Percentiles rank a stretch among this genome's conserved stretches.
Evolutionary conservation across 768 basidiomycete species (phyloP).

Genomic region (Rhodotorula taiwanensis): DNA sequence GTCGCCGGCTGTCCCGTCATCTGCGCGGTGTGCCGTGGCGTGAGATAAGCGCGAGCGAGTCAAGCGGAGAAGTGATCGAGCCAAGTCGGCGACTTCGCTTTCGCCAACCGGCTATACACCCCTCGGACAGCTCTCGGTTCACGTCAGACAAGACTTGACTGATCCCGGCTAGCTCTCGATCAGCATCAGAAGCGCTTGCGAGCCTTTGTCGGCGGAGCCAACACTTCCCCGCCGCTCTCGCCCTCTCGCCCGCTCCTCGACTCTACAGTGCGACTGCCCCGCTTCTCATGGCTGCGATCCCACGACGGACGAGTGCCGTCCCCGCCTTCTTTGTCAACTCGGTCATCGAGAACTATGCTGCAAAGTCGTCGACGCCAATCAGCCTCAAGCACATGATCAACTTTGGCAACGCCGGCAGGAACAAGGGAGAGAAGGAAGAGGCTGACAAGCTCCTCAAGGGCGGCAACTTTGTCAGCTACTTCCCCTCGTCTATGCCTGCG

Average conservation of each 20-base stretch:
- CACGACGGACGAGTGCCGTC: constrained; percentile 12
- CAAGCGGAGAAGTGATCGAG: background rate
- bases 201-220: too few relatives aligned
- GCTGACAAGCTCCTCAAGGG: constrained; percentile 37
- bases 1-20: constrained; percentile 12
- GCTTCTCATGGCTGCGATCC: background rate
- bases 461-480: constrained; percentile 35
- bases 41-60: background rate
- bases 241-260: background rate
- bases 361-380: constrained; percentile 33
- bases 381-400: constrained; percentile 39
- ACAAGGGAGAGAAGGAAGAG: constrained; percentile 35
- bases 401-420: constrained; percentile 32
- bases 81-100: too few relatives aligned
- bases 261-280: too few relatives aligned
- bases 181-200: too few relatives aligned
- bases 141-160: too few relatives aligned
- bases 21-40: too few relatives aligned
- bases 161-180: too few relatives aligned
- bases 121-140: too few relatives aligned
- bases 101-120: too few relatives aligned
- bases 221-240: background rate
- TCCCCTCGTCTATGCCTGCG: background rate
- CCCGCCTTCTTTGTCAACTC: constrained; percentile 30
- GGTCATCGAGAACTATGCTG: constrained; percentile 20